Evolutionary conservation across 1,139 yeast species (phyloP).

Genomic region (Meyerozyma elateridarum): DNA sequence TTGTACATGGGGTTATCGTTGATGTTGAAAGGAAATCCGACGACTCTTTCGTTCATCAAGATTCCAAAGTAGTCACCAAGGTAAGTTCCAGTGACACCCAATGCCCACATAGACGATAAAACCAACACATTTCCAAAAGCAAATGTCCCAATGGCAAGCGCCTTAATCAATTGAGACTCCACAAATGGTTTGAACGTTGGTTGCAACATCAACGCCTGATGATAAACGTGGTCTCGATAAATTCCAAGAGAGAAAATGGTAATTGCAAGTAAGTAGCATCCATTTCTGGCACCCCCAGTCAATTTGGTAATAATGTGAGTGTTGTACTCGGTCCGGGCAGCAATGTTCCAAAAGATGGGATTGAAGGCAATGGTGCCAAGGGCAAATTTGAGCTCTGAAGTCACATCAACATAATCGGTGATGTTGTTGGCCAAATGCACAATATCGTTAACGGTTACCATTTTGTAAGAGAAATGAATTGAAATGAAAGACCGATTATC

Average conservation of each 20-base stretch:
- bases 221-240: slow-evolving; percentile 72
- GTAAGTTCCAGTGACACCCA: slow-evolving; percentile 95
- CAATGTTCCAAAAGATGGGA: slow-evolving; percentile 93
- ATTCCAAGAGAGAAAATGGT: slow-evolving; percentile 84
- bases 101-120: slow-evolving; percentile 80
- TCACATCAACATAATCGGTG: slow-evolving; percentile 19
- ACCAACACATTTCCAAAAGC: slow-evolving; percentile 76
- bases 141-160: slow-evolving; percentile 39
- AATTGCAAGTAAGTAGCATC: slow-evolving; percentile 79
- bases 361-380: slow-evolving; percentile 72
- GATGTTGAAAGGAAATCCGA: slow-evolving; percentile 91
- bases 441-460: slow-evolving; percentile 11
- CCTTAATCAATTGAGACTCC: slow-evolving; percentile 31
- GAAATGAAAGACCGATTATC: too few species aligned
- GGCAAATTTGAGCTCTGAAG: slow-evolving; percentile 31
- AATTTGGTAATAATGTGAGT: slow-evolving; percentile 70
- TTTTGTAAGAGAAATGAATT: too few species aligned
- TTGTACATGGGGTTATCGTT: slow-evolving; percentile 95
- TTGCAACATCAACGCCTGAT: slow-evolving; percentile 47
- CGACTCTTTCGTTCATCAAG: slow-evolving; percentile 82
- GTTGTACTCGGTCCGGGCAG: slow-evolving; percentile 79
- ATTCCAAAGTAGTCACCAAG: slow-evolving; percentile 97
- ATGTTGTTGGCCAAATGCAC: slow-evolving; percentile 18
- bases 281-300: slow-evolving; percentile 56
- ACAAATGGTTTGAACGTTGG: slow-evolving; percentile 51